phyloP scores from a whole-genome alignment of 75 land plant genomes.

The Isoetes taiwanensis region DNA sequence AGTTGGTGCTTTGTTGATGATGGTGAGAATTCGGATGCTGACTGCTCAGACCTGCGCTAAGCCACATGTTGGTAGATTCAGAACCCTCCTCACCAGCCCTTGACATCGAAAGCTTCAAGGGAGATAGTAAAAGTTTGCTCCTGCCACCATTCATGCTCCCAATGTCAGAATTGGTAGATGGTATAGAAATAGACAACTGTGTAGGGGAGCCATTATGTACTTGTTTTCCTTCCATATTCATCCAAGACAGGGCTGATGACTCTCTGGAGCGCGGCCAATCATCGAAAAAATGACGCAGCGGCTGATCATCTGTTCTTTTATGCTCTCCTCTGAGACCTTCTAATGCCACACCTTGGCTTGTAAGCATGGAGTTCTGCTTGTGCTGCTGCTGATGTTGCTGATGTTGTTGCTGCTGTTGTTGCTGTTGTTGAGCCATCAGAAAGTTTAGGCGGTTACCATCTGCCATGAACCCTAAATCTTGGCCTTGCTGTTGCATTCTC shows the following conservation, averaged over 20 bases:
- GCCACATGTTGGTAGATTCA: conserved; percentile 38
- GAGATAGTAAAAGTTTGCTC: conserved; percentile 62
- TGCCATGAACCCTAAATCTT: conserved; percentile 18
- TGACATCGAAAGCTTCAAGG: conserved; percentile 57
- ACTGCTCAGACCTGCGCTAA: conserved; percentile 34
- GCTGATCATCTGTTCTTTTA: conserved; percentile 34
- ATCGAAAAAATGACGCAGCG: conserved; percentile 72
- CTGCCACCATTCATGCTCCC: conserved; percentile 32
- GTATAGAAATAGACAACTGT: conserved; percentile 81
- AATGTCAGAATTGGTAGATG: conserved; percentile 58
- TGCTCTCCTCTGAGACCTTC: conserved; percentile 24
- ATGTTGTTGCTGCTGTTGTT: conserved; percentile 26
- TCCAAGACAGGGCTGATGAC: conserved; percentile 41
- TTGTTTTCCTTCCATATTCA: conserved; percentile 32
- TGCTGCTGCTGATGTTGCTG: not conserved
- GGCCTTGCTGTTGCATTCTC: conserved; percentile 12
- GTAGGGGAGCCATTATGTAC: conserved; percentile 46
- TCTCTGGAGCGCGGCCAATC: conserved; percentile 69
- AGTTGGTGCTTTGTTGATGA: conserved; percentile 10
- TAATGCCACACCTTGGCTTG: conserved; percentile 23
- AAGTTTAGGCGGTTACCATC: conserved; percentile 19
- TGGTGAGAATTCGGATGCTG: conserved; percentile 2
- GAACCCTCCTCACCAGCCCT: conserved; percentile 16
- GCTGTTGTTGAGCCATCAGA: conserved; percentile 10
- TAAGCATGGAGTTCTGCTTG: conserved; percentile 40